Evolutionary conservation across 306 rosid species (phyloP).

Genomic region (Notholithocarpus densiflorus): DNA sequence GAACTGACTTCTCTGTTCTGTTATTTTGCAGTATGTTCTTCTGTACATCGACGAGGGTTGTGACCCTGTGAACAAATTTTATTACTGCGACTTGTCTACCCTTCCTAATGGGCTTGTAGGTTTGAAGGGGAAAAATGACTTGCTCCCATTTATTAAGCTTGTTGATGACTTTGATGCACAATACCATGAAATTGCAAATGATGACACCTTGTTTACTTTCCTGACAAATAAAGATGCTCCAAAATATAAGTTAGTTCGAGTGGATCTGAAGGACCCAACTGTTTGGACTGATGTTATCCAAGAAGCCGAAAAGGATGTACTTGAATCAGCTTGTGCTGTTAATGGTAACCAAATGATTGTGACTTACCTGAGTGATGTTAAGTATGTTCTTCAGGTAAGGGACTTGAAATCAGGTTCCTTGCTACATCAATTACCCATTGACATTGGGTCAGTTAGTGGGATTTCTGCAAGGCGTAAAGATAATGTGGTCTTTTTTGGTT

Average conservation of each 20-base stretch:
- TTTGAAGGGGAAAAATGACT: constrained; percentile 47
- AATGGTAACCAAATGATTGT: constrained; percentile 74
- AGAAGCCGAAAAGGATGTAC: constrained; percentile 82
- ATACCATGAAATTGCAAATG: constrained; percentile 69
- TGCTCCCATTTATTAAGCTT: constrained; percentile 74
- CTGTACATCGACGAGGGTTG: constrained; percentile 66
- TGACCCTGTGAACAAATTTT: constrained; percentile 85
- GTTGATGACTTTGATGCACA: constrained; percentile 72
- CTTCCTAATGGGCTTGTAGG: constrained; percentile 74
- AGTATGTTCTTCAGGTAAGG: constrained; percentile 76
- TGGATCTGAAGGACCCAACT: constrained; percentile 75
- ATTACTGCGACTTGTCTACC: constrained; percentile 70
- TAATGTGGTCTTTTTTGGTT: constrained; percentile 54
- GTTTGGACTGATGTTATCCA: constrained; percentile 67
- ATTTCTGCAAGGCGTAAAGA: constrained; percentile 82
- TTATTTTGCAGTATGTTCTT: constrained; percentile 59
- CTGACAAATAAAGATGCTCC: constrained; percentile 91
- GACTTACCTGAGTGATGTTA: constrained; percentile 89
- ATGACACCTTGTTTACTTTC: constrained; percentile 72
- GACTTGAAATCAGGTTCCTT: constrained; percentile 81
- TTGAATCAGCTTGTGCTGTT: constrained; percentile 70
- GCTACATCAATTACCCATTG: constrained; percentile 74
- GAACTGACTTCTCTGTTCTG: constrained; percentile 17
- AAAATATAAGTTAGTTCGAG: constrained; percentile 73
- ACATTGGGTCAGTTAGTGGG: constrained; percentile 74